Conservation (phyloP, 441 rosid species). For the Eugenia klotzschiana region DNA sequence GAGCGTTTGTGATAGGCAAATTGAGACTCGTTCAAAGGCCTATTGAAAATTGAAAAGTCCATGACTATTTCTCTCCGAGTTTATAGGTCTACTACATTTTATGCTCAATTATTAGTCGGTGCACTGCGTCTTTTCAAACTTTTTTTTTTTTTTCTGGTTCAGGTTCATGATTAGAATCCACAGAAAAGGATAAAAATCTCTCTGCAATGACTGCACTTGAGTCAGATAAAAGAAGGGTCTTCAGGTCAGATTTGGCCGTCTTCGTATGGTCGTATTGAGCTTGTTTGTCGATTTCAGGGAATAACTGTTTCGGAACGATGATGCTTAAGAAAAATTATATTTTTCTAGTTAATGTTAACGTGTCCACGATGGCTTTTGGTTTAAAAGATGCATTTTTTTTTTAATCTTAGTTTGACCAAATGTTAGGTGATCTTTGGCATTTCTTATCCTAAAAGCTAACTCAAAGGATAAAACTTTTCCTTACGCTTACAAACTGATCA, state of each 20-base stretch:
- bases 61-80: no score
- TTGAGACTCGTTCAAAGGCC: background rate
- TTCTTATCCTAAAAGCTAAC: no score
- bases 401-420: no score
- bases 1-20: background rate
- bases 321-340: background rate
- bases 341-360: background rate
- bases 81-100: background rate
- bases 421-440: no score
- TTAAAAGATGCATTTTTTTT: background rate
- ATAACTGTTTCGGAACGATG: background rate
- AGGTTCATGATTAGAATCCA: background rate
- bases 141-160: background rate
- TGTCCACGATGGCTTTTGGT: accelerated
- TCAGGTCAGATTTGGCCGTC: background rate
- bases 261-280: background rate
- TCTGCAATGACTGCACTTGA: background rate
- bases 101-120: background rate
- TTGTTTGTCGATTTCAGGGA: background rate
- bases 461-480: no score
- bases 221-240: background rate
- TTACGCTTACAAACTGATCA: no score
- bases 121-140: background rate
- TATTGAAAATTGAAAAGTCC: no score
- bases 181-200: background rate